These are phyloP conservation scores for Kurtzmaniella quercitrusa DNA, from an alignment of 1,139 yeast genomes.

Conservation along the genomic window DNA sequence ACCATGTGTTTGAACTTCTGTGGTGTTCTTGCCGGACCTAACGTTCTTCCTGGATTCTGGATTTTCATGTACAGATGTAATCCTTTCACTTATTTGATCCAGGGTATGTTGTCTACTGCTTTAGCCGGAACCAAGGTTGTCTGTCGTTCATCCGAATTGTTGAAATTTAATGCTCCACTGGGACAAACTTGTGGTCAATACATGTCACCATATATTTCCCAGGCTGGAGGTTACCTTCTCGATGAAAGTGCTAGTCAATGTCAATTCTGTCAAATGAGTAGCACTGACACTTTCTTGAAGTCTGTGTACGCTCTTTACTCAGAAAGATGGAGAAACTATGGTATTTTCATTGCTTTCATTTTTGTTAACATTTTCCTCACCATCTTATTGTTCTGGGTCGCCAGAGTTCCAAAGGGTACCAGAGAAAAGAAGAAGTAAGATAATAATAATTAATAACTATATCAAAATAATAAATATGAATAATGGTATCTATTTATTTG, in stretches of 20 bases:
- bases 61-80: constrained; percentile 55
- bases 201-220: constrained; percentile 18
- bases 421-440: constrained; percentile 21
- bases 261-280: constrained; percentile 17
- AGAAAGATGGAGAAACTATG: constrained; percentile 19
- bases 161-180: constrained; percentile 40
- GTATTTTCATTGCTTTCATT: constrained; percentile 18
- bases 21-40: constrained; percentile 71
- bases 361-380: constrained; percentile 19
- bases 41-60: constrained; percentile 47
- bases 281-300: constrained; percentile 19
- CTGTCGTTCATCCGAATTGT: constrained; percentile 47
- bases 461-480: not conserved
- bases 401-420: constrained; percentile 29
- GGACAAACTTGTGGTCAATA: constrained; percentile 29
- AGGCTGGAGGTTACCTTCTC: constrained; percentile 25
- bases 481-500: not conserved
- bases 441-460: not conserved
- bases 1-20: constrained; percentile 65
- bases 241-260: constrained; percentile 17
- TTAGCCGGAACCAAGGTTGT: constrained; percentile 21
- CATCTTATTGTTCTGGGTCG: constrained; percentile 21
- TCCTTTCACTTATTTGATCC: constrained; percentile 40
- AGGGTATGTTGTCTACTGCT: constrained; percentile 49
- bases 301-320: constrained; percentile 14